A percentile compares a stretch with the other conserved stretches of the same genome.
These are phyloP conservation scores for Saraca asoca DNA, from an alignment of 331 rosid genomes.

Conservation along the genomic window DNA sequence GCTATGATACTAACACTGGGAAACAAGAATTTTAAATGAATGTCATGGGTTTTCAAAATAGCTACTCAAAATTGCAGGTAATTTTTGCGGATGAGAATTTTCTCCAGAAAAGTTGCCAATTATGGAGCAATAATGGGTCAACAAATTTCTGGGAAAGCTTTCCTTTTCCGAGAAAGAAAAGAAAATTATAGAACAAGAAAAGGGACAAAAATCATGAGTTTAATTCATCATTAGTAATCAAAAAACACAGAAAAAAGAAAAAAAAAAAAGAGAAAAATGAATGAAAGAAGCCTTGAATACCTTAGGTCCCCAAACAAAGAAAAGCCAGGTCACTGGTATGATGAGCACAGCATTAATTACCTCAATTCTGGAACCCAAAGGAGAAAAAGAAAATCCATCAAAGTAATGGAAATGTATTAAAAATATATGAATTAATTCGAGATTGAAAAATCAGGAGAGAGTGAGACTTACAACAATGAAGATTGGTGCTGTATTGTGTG, in stretches of 20 bases:
- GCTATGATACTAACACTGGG: neutral
- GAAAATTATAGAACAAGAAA: neutral
- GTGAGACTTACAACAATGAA: too few species aligned
- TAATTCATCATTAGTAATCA: neutral
- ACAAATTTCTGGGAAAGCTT: neutral
- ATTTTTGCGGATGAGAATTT: neutral
- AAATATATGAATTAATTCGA: too few species aligned
- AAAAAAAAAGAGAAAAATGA: neutral
- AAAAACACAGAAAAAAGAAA: neutral
- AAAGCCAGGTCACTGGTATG: neutral
- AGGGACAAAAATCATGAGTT: neutral
- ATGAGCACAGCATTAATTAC: too few species aligned
- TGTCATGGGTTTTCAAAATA: too few species aligned
- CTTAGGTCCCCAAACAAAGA: constrained; percentile 44
- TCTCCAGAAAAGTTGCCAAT: neutral
- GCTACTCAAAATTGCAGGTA: too few species aligned
- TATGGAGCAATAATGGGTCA: neutral
- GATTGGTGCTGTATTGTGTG: too few species aligned
- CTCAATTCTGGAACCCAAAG: too few species aligned
- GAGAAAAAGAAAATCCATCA: too few species aligned
- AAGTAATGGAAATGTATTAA: too few species aligned
- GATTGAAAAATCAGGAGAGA: too few species aligned
- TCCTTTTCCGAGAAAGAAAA: constrained; percentile 4
- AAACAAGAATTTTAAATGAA: too few species aligned
- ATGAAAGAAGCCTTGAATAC: constrained; percentile 40